Evolutionary conservation across 805 yeast species (phyloP), one percentile per base, ranked within the genome.

Genomic region (Cyberlindnera euphorbiiphila): DNA sequence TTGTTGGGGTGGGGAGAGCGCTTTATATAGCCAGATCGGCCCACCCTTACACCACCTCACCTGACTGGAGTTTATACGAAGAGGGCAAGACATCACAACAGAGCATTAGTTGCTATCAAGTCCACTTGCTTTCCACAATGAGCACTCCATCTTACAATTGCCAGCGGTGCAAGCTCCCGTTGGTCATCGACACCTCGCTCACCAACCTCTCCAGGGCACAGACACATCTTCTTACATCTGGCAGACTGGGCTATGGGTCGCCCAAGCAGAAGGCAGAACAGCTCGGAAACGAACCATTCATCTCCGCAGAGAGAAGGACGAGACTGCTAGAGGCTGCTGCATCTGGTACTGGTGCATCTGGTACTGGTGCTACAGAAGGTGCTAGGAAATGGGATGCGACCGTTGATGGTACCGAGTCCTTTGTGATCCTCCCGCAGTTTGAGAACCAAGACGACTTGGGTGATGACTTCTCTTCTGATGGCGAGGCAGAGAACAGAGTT

Each of bases 141-240:
- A 29, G 15, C 5, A 20, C 20, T 8, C 17, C 32, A 5, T 25
- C 19, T 7, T 41, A 39, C 52, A 60, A 60, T 26, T 83, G 93
- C 59, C 84, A 76, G 52, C 61, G 76, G 48, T 83, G 91, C 57
- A 68, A 74, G 41, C 64, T 74, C 15, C 82, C 85, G 1, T 53
- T 83, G 22, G 53, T 57, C 10, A 59, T 81, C 5, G 85, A 82
- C 53, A 69, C 69, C 10, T 72, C 86, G 0, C 54, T 83, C 11
- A 56, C 62, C 15, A 71, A 69, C 22, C 55, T 81, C 18, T 69
- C 74, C 32, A 61, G 67, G 16, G 77, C 80, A 0, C 88, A 81
- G 53, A 60, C 70, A 4, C 69, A 72, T 26, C 63, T 81, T 16
- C 60, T 83, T 14, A 62, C 73, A 0, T 60, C 61, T n/a, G 64